phyloP scores from a whole-genome alignment of 2,329 filamentous ascomycete species.

The Ramularia endophylla region DNA sequence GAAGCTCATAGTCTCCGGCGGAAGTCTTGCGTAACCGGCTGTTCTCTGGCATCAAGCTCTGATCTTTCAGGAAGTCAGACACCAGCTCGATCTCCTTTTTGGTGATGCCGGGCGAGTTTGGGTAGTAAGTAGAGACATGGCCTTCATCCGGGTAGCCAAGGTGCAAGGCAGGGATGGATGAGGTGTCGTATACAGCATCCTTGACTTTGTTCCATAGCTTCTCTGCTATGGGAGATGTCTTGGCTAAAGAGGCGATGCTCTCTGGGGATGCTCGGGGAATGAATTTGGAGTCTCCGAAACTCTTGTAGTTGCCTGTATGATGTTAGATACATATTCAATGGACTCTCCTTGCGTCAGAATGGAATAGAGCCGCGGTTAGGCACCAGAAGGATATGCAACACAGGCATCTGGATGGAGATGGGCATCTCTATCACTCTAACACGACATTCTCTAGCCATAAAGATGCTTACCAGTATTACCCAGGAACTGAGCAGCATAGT shows the following conservation, averaged over 20 bases:
- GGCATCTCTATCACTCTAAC: too few relatives aligned
- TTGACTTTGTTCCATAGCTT: slow-evolving; percentile 40
- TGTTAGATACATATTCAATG: too few relatives aligned
- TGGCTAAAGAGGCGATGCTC: slow-evolving; percentile 41
- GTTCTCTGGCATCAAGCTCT: slow-evolving; percentile 45
- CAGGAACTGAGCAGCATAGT: slow-evolving; percentile 44
- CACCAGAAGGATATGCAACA: too few relatives aligned
- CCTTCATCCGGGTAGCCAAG: slow-evolving; percentile 45
- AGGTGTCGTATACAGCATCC: slow-evolving; percentile 40
- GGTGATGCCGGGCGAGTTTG: slow-evolving; percentile 43
- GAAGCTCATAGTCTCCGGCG: slow-evolving; percentile 40
- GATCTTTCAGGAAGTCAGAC: slow-evolving; percentile 43
- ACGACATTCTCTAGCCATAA: too few relatives aligned
- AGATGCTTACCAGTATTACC: too few relatives aligned
- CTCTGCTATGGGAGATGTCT: slow-evolving; percentile 34
- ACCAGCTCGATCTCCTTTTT: slow-evolving; percentile 43
- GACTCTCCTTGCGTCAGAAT: too few relatives aligned
- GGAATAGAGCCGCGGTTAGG: too few relatives aligned
- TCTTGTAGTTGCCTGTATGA: slow-evolving; percentile 13
- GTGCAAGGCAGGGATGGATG: slow-evolving; percentile 39
- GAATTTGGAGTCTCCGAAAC: slow-evolving; percentile 42
- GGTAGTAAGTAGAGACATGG: slow-evolving; percentile 47
- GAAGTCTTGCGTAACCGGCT: slow-evolving; percentile 42
- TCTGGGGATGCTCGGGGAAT: slow-evolving; percentile 41
- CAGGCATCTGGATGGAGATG: too few relatives aligned